Base-by-base conservation (phyloP, 2,329 filamentous ascomycete genomes). In the Hymenoscyphus fructigenus region DNA sequence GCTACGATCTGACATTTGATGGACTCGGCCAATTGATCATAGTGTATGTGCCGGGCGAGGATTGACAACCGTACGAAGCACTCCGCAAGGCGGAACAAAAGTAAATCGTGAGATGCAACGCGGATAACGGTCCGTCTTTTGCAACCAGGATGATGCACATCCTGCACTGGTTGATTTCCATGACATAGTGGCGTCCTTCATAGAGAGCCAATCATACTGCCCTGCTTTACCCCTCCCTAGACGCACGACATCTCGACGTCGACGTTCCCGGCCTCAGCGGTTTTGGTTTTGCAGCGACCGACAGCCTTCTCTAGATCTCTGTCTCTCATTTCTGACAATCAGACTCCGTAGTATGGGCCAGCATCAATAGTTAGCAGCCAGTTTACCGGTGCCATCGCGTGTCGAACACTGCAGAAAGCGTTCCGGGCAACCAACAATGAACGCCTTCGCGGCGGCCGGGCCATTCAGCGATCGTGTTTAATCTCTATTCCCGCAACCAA, bases 71-170 rank as follows among this genome's bases (percentile, higher is more conserved):
- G 44, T 50, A 50, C 10, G 20, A 50, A 50, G 60, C 65, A 59
- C 53, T 65, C 63, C 67, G 41, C 67, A 69, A 55, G 69, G 68
- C 68, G 67, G 69, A 69, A 67, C 67, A 67, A 53, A 57, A 61
- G 38, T 60, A 66, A 67, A 70, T 67, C 65, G 65, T 34, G 63
- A 62, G 44, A 63, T 70, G 68, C 68, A 69, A 68, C 64, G 67
- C 70, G 70, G 68, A 67, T 71, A 70, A 71, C 69, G 69, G 70
- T 66, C 69, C 68, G 71, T 69, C 67, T 62, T 64, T 64, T 64
- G 64, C 12, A 26, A 64, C 47, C 70, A 64, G 65, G 67, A 66
- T 66, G 53, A 17, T 58, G 62, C 57, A 53, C 61, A 55, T 62
- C 60, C 20, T 62, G 34, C 60, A 29, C 65, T 71, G 68, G 66